A percentile compares a stretch with the other conserved stretches of the same genome.
These are phyloP conservation scores for Cercospora brassicicola DNA, from an alignment of 2,329 filamentous ascomycete species.

Conservation along the genomic window DNA sequence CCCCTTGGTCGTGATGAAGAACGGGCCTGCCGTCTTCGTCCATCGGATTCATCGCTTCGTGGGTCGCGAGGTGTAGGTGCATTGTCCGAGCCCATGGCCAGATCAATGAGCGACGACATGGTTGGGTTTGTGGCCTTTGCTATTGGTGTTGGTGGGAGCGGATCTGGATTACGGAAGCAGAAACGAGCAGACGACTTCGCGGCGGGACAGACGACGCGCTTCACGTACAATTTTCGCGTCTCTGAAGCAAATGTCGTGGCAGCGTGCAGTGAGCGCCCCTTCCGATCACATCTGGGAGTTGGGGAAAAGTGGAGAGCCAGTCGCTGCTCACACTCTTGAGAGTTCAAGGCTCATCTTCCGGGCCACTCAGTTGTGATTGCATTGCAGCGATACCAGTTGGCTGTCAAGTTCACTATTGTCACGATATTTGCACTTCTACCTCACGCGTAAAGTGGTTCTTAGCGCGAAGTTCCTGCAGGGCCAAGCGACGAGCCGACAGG, in stretches of 20 bases:
- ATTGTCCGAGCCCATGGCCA: conserved; percentile 51
- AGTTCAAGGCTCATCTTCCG: neutral
- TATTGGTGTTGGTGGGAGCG: neutral
- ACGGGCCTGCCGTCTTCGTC: conserved; percentile 39
- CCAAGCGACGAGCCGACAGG: neutral
- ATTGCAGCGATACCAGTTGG: neutral
- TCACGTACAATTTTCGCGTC: conserved; percentile 9
- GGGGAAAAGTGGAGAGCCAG: neutral
- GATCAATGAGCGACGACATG: conserved; percentile 57
- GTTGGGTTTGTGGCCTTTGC: neutral
- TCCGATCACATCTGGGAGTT: neutral
- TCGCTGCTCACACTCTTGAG: neutral
- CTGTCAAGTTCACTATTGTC: neutral
- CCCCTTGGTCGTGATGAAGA: conserved; percentile 55
- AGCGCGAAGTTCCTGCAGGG: conserved; percentile 5
- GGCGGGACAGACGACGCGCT: conserved; percentile 12
- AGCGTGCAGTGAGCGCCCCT: neutral
- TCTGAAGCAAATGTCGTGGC: conserved; percentile 1
- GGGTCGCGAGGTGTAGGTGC: conserved; percentile 38
- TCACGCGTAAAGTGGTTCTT: conserved; percentile 10
- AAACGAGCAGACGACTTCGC: conserved; percentile 7
- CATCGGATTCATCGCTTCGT: conserved; percentile 41
- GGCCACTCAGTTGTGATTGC: neutral
- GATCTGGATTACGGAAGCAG: neutral
- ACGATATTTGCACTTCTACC: conserved; percentile 5